phyloP scores from a whole-genome alignment of 75 land plant species.

The Cupressus sempervirens region DNA sequence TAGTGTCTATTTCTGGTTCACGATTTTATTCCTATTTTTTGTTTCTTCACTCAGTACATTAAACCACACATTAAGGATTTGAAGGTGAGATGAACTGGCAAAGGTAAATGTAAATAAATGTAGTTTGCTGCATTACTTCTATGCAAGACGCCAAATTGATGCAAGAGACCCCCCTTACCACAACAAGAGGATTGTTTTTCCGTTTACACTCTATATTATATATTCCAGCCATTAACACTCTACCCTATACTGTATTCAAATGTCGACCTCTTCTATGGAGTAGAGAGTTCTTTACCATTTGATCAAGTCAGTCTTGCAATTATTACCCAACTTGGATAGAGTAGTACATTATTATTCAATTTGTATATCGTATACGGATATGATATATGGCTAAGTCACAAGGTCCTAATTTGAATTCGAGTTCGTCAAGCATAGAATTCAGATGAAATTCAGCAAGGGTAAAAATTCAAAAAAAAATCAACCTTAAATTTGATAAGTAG shows the following conservation, averaged over 20 bases:
- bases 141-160: neutral
- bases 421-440: too few species aligned
- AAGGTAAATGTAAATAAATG: neutral
- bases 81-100: neutral
- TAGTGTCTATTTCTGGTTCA: too few species aligned
- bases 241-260: neutral
- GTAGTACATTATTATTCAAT: too few species aligned
- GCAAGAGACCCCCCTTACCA: neutral
- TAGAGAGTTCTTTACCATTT: neutral
- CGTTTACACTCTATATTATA: neutral
- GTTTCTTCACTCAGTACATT: neutral
- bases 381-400: too few species aligned
- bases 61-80: neutral
- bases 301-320: neutral
- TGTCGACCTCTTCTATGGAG: neutral
- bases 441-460: too few species aligned
- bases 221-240: neutral
- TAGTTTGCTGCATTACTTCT: neutral
- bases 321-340: neutral
- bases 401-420: too few species aligned
- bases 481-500: too few species aligned
- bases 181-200: neutral
- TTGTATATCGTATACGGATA: too few species aligned
- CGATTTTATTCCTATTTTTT: too few species aligned
- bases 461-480: too few species aligned